These are phyloP conservation scores for Populus ilicifolia DNA, from an alignment of 345 rosid genomes.

Conservation along the genomic window DNA sequence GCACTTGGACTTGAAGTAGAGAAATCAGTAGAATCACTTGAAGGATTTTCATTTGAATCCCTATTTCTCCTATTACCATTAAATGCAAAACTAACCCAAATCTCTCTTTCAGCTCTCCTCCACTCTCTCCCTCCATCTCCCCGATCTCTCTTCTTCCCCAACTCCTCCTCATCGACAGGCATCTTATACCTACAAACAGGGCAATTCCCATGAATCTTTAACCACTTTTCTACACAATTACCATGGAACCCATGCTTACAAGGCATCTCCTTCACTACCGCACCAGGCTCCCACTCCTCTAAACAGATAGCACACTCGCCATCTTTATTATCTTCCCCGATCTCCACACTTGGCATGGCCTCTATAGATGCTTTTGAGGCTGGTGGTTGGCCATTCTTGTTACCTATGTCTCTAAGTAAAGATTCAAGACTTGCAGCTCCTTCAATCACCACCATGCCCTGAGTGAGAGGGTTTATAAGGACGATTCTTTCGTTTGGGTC, in stretches of 20 bases:
- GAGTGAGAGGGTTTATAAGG: constrained; percentile 61
- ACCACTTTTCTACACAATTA: constrained; percentile 68
- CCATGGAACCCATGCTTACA: constrained; percentile 76
- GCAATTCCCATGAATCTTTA: constrained; percentile 71
- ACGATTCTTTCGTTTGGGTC: constrained; percentile 48
- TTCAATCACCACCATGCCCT: constrained; percentile 60
- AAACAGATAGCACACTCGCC: constrained; percentile 67
- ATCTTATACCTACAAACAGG: constrained; percentile 78
- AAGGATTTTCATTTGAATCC: constrained; percentile 25
- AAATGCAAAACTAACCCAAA: constrained; percentile 55
- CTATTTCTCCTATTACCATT: constrained; percentile 31
- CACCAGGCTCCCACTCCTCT: constrained; percentile 51
- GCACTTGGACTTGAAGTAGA: constrained; percentile 16
- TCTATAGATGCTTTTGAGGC: constrained; percentile 74
- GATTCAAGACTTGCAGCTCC: constrained; percentile 41
- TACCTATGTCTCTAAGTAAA: constrained; percentile 31
- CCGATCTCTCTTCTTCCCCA: constrained; percentile 28
- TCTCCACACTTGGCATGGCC: constrained; percentile 49
- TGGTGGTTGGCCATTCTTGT: constrained; percentile 58
- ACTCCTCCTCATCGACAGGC: constrained; percentile 60
- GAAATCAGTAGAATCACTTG: constrained; percentile 14
- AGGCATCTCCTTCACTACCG: constrained; percentile 64
- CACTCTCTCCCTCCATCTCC: constrained; percentile 18
- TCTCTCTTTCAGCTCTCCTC: constrained; percentile 39
- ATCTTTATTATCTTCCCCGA: constrained; percentile 31